Evolutionary conservation across 805 yeast genomes (phyloP).

Genomic region (Pichia phayaonensis): DNA sequence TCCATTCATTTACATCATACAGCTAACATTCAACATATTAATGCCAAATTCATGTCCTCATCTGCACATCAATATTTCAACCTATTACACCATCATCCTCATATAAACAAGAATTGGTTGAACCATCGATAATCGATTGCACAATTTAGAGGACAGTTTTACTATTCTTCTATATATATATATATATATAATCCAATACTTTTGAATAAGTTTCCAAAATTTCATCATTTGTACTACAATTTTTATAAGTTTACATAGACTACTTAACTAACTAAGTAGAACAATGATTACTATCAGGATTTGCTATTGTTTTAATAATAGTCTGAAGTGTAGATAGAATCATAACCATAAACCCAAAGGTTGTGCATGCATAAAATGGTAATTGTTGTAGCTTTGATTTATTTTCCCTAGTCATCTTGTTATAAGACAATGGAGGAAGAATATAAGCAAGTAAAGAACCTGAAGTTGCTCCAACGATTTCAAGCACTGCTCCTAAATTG

Average conservation of each 20-base stretch:
- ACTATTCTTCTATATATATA: too few relatives aligned
- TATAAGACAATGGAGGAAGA: conserved; percentile 77
- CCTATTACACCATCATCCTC: too few relatives aligned
- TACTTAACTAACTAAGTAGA: not conserved
- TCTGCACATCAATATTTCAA: too few relatives aligned
- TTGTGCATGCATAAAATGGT: conserved; percentile 53
- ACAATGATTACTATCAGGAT: conserved; percentile 42
- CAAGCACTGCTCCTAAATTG: conserved; percentile 81
- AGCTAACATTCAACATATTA: too few relatives aligned
- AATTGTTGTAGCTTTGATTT: conserved; percentile 38
- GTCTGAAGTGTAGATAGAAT: conserved; percentile 74
- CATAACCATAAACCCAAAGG: conserved; percentile 74
- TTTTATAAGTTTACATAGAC: not conserved
- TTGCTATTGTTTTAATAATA: conserved; percentile 30
- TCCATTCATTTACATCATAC: too few relatives aligned
- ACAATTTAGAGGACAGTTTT: too few relatives aligned
- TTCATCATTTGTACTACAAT: not conserved
- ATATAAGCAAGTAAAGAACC: conserved; percentile 92
- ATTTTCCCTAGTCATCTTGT: conserved; percentile 49
- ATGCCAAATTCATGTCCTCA: too few relatives aligned
- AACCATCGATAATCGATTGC: too few relatives aligned
- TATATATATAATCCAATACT: not conserved
- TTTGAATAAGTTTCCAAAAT: not conserved
- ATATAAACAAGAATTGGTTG: too few relatives aligned
- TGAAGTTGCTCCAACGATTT: conserved; percentile 86